Conservation (phyloP, 1,284 basidiomycete species). For the Trametes sp. region DNA sequence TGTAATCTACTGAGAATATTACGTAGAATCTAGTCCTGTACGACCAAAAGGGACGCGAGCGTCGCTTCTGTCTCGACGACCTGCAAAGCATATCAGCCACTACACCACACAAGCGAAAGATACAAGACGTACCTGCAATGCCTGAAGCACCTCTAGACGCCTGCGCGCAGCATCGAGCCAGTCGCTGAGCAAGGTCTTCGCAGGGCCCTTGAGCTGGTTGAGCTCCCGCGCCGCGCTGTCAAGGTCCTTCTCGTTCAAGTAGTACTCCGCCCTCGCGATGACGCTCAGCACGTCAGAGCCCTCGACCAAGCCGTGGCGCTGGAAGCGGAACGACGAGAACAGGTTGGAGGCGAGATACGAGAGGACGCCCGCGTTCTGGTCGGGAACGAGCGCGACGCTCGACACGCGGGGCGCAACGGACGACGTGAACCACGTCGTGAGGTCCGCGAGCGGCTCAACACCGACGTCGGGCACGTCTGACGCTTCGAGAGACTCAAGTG, state of each 20-base stretch:
- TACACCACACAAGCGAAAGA: no score
- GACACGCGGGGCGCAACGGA: constrained; percentile 88
- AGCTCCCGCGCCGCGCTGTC: constrained; percentile 92
- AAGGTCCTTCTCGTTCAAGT: constrained; percentile 91
- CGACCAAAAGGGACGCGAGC: constrained; percentile 69
- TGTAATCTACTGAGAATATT: constrained; percentile 34
- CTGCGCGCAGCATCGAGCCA: constrained; percentile 93
- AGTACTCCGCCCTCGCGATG: constrained; percentile 89
- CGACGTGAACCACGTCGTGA: constrained; percentile 89
- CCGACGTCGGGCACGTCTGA: constrained; percentile 85
- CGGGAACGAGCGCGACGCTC: constrained; percentile 90
- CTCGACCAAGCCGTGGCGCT: constrained; percentile 74
- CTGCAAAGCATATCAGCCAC: constrained; percentile 46
- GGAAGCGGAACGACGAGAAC: constrained; percentile 83
- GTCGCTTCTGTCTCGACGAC: constrained; percentile 88
- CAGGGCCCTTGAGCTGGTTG: constrained; percentile 89
- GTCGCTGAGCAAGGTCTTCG: constrained; percentile 84
- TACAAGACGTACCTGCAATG: constrained; percentile 76
- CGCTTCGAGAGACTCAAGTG: constrained; percentile 77
- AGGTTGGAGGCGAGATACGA: constrained; percentile 86
- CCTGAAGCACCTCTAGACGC: constrained; percentile 93
- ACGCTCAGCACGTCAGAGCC: constrained; percentile 90
- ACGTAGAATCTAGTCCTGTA: constrained; percentile 42
- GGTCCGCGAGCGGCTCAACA: constrained; percentile 89
- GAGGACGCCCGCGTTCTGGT: constrained; percentile 86